phyloP scores from a whole-genome alignment of 2,329 filamentous ascomycete species.

The Aspergillus proliferans region DNA sequence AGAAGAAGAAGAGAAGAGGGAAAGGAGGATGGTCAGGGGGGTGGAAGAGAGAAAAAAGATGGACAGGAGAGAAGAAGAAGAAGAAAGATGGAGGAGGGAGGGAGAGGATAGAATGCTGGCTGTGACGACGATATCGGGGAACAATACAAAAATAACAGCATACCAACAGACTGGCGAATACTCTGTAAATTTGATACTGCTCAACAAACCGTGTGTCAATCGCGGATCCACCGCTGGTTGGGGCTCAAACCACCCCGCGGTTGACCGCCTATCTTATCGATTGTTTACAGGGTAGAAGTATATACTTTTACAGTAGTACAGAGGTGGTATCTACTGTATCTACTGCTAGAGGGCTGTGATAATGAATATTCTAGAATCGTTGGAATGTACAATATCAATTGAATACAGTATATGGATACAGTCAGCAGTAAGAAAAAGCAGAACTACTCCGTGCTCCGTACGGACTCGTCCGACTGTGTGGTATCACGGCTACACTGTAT shows the following conservation, averaged over 20 bases:
- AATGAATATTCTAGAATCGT: no score
- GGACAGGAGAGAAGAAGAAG: constrained; percentile 16
- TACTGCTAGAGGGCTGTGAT: no score
- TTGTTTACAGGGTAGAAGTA: no score
- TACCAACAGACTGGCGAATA: neutral
- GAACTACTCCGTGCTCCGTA: no score
- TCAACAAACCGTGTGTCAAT: neutral
- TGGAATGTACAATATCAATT: no score
- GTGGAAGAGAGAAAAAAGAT: constrained; percentile 13
- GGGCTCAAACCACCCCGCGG: neutral
- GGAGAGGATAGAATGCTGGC: constrained; percentile 14
- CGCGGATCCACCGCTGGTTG: neutral
- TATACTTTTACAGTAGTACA: no score
- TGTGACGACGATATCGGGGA: constrained; percentile 7
- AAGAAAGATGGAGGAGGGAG: constrained; percentile 18
- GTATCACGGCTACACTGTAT: neutral
- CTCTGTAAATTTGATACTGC: neutral
- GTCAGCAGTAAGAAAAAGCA: no score
- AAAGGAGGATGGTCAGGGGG: constrained; percentile 8
- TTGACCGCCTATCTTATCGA: neutral
- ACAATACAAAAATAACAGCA: neutral
- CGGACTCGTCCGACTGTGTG: no score
- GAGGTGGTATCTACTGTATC: no score
- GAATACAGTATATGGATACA: no score
- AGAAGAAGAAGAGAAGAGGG: constrained; percentile 8